Evolutionary conservation across 768 basidiomycete genomes (phyloP), one percentile per base, ranked within the genome.

Genomic region (Lepiota brunneoincarnata): DNA sequence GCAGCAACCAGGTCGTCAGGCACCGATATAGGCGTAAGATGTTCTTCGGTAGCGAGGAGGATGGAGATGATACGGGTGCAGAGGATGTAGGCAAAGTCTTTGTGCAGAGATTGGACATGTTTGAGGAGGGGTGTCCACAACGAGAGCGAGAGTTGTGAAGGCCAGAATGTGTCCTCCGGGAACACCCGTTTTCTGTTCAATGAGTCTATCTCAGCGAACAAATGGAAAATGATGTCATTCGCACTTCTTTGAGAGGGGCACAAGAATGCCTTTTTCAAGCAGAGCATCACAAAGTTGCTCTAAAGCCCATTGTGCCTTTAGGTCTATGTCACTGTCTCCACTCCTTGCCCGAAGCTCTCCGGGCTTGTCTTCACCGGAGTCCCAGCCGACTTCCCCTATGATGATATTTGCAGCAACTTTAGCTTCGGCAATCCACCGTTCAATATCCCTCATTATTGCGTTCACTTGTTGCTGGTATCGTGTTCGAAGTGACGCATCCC

Each of bases 241-340:
- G 58, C 58, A 95, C 96, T 86, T 93, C 71, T 85, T 90, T 1
- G 92, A 87, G 2, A 89, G 59, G 6, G 96, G 94, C 3, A 98
- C 86, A 6, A 98, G 72, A 9, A 75, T 81, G 9, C 93, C 93
- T 56, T 78, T 81, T 53, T 83, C 84, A 45, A 90, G 60, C 11
- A 98, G 70, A 0, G 69, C 78, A 43, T 86, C 82, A 51, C 83
- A 86, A 2, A 98, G 68, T 34, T 70, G 69, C 49, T 90, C 87
- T 39, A 91, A 63, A 6, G 87, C 87, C 80, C 83, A 87, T 44
- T 67, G 69, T 64, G 91, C 88, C 61, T 78, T 81, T 11, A 68
- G 56, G 40, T 85, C 84, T 31, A 71, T 69, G 17, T 49, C 46
- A 58, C 60, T 50, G 50, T 58, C 57, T 31, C 65, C 59, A 6